These are phyloP conservation scores for Zygoascus sp. DNA, from an alignment of 1,139 yeast genomes.

Conservation along the genomic window DNA sequence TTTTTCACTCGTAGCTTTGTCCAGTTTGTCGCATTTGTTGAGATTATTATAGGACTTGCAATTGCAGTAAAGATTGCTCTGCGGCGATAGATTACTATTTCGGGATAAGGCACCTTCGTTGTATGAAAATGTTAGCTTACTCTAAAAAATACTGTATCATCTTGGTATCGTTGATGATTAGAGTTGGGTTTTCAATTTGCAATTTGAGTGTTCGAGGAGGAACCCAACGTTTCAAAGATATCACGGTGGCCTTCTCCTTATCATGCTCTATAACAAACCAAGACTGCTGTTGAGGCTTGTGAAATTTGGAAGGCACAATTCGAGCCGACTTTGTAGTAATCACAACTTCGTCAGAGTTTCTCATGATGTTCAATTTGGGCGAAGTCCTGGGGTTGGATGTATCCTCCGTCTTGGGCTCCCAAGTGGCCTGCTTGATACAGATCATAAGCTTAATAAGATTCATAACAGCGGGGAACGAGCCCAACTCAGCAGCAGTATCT, in stretches of 20 bases:
- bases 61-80: no score
- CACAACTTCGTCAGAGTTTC: constrained; percentile 10
- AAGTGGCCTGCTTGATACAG: constrained; percentile 80
- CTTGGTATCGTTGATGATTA: constrained; percentile 10
- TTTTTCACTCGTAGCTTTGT: neutral
- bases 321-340: constrained; percentile 20
- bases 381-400: neutral
- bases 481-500: constrained; percentile 84
- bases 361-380: constrained; percentile 7
- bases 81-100: no score
- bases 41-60: no score
- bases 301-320: constrained; percentile 71
- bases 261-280: constrained; percentile 78
- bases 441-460: constrained; percentile 59
- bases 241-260: constrained; percentile 16
- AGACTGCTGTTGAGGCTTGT: constrained; percentile 86
- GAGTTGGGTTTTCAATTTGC: constrained; percentile 6
- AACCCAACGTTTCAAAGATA: constrained; percentile 7
- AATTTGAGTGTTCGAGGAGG: constrained; percentile 10
- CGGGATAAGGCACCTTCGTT: no score
- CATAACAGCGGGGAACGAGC: constrained; percentile 42
- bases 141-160: constrained; percentile 1
- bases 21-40: neutral
- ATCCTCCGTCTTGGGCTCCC: constrained; percentile 43
- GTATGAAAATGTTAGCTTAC: no score